Base-by-base conservation (phyloP, 371 early-diverging fungal species). In the Mucor saturninus region DNA sequence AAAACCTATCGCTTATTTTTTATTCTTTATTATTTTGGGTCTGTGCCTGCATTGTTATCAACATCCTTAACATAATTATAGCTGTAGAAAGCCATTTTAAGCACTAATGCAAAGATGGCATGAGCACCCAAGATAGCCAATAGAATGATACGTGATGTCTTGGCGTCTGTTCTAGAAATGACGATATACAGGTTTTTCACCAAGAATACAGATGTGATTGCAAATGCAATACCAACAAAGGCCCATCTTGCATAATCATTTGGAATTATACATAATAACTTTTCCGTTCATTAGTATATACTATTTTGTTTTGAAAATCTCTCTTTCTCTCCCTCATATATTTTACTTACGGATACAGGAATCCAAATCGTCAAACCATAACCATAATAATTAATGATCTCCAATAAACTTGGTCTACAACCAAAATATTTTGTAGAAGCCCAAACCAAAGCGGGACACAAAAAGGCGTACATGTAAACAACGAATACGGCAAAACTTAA, bases 291-390 rank as follows among this genome's bases (percentile, higher is more conserved):
- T 43, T 10, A 39, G 8, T 15, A n/a, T 26, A 40, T n/a, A n/a
- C 39, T 50, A 21, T 21, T 21, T 21, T 21, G 21, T 21, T 21
- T 21, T 21, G 3, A 52, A 21, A 32, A 8, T 15, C 7, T 4
- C 46, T 40, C 8, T 15, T 5, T 15, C 15, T 43, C 15, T 14
- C 5, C 6, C 6, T n/a, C 10, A n/a, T 56, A 8, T 15, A 50
- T 14, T 30, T 7, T n/a, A 59, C 45, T 86, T 72, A 94, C 92
- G 15, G 97, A 90, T 21, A 95, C 90, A 3, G 95, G 96, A 52
- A 98, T 85, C 97, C 97, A 98, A 39, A 94, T 76, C 0, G 93
- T 83, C 75, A 96, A 73, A 3, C 90, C 89, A 66, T 98, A 98
- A n/a, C 97, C 98, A 74, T 94, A 96, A 29, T 96, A 80, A 67